Conservation (phyloP, 1,284 basidiomycete species). For the Fistulina hepatica region DNA sequence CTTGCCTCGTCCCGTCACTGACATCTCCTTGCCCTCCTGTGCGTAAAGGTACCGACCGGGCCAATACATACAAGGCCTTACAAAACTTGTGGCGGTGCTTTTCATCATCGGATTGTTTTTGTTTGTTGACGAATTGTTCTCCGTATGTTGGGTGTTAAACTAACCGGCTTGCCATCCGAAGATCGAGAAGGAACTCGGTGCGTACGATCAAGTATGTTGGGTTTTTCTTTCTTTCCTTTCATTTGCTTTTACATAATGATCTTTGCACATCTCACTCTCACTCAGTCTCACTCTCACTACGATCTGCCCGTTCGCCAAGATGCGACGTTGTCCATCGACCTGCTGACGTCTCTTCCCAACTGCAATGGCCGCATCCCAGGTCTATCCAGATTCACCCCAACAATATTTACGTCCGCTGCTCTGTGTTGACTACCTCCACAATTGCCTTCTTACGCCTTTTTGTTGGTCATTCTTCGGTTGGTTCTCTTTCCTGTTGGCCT, state of each 20-base stretch:
- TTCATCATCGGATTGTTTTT: not conserved
- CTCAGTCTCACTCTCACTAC: too few relatives aligned
- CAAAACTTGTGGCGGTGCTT: too few relatives aligned
- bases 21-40: too few relatives aligned
- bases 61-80: too few relatives aligned
- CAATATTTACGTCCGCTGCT: not conserved
- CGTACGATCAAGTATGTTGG: constrained; percentile 67
- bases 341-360: constrained; percentile 60
- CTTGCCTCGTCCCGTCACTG: too few relatives aligned
- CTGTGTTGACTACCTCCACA: not conserved
- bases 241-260: too few relatives aligned
- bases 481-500: too few relatives aligned
- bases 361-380: constrained; percentile 86
- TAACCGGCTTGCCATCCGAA: constrained; percentile 22
- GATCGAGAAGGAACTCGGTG: constrained; percentile 76
- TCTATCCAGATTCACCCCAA: constrained; percentile 26
- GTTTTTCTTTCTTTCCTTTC: too few relatives aligned
- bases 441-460: not conserved
- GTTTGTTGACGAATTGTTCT: not conserved
- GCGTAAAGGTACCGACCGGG: too few relatives aligned
- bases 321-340: constrained; percentile 63
- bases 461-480: constrained; percentile 6
- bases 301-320: too few relatives aligned
- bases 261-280: constrained; percentile 3
- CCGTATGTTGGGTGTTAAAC: not conserved